These are phyloP conservation scores for Kuraishia ogatae DNA, from an alignment of 805 yeast genomes.

Conservation along the genomic window DNA sequence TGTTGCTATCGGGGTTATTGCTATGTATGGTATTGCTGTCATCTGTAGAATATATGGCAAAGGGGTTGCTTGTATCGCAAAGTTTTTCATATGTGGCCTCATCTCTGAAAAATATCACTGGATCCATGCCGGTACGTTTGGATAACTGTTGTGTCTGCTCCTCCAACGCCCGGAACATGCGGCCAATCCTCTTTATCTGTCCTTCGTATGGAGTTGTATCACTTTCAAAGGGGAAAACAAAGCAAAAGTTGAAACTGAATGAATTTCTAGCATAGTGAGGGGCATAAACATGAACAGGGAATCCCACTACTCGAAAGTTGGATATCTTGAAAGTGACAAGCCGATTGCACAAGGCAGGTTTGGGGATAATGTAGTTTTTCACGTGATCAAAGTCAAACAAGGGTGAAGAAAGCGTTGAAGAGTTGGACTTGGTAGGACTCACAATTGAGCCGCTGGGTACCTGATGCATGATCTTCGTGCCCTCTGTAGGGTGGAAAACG, in stretches of 20 bases:
- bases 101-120: constrained; percentile 31
- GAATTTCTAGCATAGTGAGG: constrained; percentile 80
- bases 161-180: constrained; percentile 83
- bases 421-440: constrained; percentile 22
- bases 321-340: constrained; percentile 67
- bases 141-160: constrained; percentile 80
- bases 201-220: constrained; percentile 84
- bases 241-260: constrained; percentile 87
- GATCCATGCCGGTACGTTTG: constrained; percentile 33
- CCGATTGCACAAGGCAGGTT: constrained; percentile 81
- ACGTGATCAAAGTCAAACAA: constrained; percentile 76
- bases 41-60: constrained; percentile 1
- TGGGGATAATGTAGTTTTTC: constrained; percentile 89
- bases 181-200: constrained; percentile 74
- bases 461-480: constrained; percentile 85
- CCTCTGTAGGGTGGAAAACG: constrained; percentile 92
- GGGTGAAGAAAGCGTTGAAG: constrained; percentile 27
- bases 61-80: constrained; percentile 7
- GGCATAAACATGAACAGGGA: constrained; percentile 77
- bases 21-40: background rate
- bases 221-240: constrained; percentile 77
- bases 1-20: background rate
- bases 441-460: constrained; percentile 73
- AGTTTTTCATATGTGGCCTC: constrained; percentile 3
- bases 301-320: constrained; percentile 69